Conservation (phyloP, 192 early-diverging fungal genomes). For the Chytriomyces hyalinus region DNA sequence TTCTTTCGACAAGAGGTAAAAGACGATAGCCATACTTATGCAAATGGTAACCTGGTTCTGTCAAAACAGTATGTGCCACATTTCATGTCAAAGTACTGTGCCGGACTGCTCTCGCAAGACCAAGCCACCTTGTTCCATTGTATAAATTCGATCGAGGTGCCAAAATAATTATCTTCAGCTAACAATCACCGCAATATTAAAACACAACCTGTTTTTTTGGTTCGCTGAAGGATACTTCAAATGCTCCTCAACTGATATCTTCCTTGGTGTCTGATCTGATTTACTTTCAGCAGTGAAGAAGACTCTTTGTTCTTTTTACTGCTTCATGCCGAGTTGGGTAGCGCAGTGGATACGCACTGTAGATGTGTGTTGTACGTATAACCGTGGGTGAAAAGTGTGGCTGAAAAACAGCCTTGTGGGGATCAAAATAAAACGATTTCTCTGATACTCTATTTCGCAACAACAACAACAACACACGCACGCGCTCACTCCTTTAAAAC, state of each 20-base stretch:
- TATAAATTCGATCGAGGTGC: conserved; percentile 9
- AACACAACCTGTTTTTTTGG: too few relatives aligned
- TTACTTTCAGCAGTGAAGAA: conserved; percentile 5
- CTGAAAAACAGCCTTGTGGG: not conserved
- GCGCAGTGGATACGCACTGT: too few relatives aligned
- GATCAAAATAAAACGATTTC: too few relatives aligned
- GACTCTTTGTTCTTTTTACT: too few relatives aligned
- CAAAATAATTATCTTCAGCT: not conserved
- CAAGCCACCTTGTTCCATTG: conserved; percentile 10
- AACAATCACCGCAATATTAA: not conserved
- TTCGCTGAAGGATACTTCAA: not conserved
- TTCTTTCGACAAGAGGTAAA: conserved; percentile 19
- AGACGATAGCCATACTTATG: not conserved
- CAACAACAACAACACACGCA: too few relatives aligned
- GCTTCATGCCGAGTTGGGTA: too few relatives aligned
- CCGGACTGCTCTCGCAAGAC: conserved; percentile 13
- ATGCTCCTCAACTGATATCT: conserved; percentile 3
- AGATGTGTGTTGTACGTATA: not conserved
- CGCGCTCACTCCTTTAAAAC: not conserved
- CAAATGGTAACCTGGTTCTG: not conserved
- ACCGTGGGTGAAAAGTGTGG: not conserved
- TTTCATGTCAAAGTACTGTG: conserved; percentile 22
- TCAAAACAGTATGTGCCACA: conserved; percentile 20
- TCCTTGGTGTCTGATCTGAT: not conserved
- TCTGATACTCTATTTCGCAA: too few relatives aligned